Base-by-base conservation (phyloP, 1,139 yeast genomes). In the Maudiozyma humilis region DNA sequence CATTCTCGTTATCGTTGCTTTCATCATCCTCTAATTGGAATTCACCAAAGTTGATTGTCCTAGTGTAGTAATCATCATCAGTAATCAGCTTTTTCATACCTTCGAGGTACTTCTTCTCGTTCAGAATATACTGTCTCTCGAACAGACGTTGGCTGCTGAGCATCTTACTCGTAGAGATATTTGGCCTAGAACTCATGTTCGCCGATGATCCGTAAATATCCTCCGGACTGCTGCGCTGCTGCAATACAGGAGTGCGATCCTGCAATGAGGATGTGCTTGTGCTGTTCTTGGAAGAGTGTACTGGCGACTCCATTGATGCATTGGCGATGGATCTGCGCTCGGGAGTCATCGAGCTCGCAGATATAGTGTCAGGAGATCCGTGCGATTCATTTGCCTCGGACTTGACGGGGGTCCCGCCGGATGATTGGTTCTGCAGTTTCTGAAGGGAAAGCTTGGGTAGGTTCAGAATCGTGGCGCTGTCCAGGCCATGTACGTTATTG, bases 41-140 rank as follows among this genome's bases (percentile, higher is more conserved):
- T 29, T 47, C 45, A 2, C 59, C 46, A 2, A 68, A 59, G 1
- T 65, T 60, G 39, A 79, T 76, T 2, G 82, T 82, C 52, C 77
- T 76, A 4, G 83, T 79, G 55, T 79, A 78, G 56, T 79, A 82
- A 52, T 83, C 94, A 58, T 83, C 93, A 56, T 84, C 87, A 12
- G 69, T 75, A 40, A 72, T 65, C 53, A 78, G 83, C 52, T 80
- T 79, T 45, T 76, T 72, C 55, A 85, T 75, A 56, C 78, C 77
- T 47, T 75, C 74, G 44, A 85, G 62, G 58, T 85, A 85, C 0
- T 80, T 77, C 54, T 75, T 72, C 60, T 85, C 94, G 55, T 84
- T 91, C 2, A 79, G 52, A 3, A 61, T 53, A 42, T 65, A 65
- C 42, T 63, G 65, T 36, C 59, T 60, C 44, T 57, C 57, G 41